Evolutionary conservation across 2,329 filamentous ascomycete genomes (phyloP), one percentile per base, ranked within the genome.

Genomic region (Fusarium pseudocircinatum): DNA sequence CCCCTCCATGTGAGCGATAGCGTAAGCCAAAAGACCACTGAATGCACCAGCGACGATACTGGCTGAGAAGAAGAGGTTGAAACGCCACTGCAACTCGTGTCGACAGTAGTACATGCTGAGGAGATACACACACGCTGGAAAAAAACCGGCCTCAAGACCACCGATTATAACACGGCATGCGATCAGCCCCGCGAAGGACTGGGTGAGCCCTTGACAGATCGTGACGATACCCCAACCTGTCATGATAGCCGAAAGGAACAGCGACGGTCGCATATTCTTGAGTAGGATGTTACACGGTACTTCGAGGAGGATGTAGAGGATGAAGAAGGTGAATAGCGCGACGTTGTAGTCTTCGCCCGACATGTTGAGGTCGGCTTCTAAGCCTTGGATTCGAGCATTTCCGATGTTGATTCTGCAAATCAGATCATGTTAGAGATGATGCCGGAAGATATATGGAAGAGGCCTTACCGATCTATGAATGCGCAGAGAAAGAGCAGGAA

Each of bases 371-470:
- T 47, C 44, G 26, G 20, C 26, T 9, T 47, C 44, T 4, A 47
- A 47, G 26, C 44, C 44, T 4, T 47, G 44, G 20, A 47, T 47
- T n/a, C 44, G 44, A 30, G 44, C 44, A n/a, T 47, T 47, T 2
- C 44, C 44, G 7, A 47, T 47, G 20, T 47, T 47, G 7, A 47
- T 47, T 47, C 44, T 47, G 13, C 20, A 16, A 12, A 12, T n/a
- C 7, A n/a, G 10, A 16, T n/a, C 44, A 47, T 47, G 2, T 47
- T 47, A 47, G 44, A 8, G 4, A n/a, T 6, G 0, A n/a, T 30
- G 14, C 0, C 4, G 12, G 20, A n/a, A 4, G 1, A 6, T 12
- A 12, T 6, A 0, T 9, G 10, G 10, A 16, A 4, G 4, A 30
- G 20, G 10, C 16, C 26, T 30, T 12, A 47, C 44, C 44, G 20